Conservation (phyloP, 2,329 filamentous ascomycete species). For the Sclerotinia sclerotiorum region DNA sequence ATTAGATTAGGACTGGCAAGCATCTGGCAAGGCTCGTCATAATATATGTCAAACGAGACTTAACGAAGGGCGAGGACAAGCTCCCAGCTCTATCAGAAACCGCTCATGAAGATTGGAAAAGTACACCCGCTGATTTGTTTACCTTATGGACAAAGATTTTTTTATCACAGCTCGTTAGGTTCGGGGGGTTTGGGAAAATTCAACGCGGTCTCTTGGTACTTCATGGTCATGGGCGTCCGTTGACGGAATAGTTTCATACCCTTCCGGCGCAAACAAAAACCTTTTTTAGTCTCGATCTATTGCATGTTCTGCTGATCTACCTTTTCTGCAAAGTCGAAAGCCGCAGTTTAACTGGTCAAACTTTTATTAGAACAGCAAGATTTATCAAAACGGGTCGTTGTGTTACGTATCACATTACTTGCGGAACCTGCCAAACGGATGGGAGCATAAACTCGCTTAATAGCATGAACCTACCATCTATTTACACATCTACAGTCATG, state of each 20-base stretch:
- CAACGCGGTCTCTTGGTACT: neutral
- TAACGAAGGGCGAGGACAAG: neutral
- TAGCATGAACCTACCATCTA: neutral
- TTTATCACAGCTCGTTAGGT: neutral
- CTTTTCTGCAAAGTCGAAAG: neutral
- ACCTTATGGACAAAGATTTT: neutral
- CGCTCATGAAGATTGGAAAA: neutral
- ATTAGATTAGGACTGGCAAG: neutral
- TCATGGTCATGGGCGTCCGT: neutral
- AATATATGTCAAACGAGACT: neutral
- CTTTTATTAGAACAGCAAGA: neutral
- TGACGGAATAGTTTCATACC: neutral
- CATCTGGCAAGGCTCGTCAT: neutral
- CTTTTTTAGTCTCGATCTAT: neutral
- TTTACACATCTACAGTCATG: neutral
- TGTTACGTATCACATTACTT: neutral
- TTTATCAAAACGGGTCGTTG: too few relatives aligned
- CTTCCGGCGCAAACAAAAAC: neutral
- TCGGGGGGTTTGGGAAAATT: too few relatives aligned
- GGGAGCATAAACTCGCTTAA: neutral
- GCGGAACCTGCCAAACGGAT: neutral
- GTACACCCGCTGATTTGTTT: too few relatives aligned
- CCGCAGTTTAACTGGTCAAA: neutral
- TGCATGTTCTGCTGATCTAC: neutral
- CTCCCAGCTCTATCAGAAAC: neutral